These are phyloP conservation scores for Coemansia sp. DNA, from an alignment of 192 early-diverging fungal genomes.

Conservation along the genomic window DNA sequence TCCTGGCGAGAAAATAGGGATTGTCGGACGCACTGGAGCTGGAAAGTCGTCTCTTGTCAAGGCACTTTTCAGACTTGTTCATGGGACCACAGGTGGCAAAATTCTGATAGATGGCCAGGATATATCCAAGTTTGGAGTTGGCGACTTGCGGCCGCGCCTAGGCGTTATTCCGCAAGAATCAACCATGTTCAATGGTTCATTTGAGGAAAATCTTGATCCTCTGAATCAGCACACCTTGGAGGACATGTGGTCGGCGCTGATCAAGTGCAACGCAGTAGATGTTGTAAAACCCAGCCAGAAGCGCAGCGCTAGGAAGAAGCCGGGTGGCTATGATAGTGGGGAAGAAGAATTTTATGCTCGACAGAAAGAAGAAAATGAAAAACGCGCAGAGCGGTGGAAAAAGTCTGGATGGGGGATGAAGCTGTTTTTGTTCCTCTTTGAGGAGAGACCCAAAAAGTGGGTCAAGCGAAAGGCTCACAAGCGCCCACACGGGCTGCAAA, in stretches of 20 bases:
- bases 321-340: neutral
- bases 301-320: neutral
- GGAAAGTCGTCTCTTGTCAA: constrained; percentile 65
- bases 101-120: constrained; percentile 83
- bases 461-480: neutral
- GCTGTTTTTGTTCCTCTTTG: neutral
- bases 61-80: constrained; percentile 61
- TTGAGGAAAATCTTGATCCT: constrained; percentile 70
- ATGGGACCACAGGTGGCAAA: constrained; percentile 54
- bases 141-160: constrained; percentile 56
- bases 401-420: constrained; percentile 12
- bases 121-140: constrained; percentile 69
- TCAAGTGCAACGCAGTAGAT: constrained; percentile 19
- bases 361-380: neutral
- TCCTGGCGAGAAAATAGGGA: constrained; percentile 64
- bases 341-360: neutral
- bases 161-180: constrained; percentile 69
- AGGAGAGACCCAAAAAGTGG: neutral
- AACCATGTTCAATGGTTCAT: constrained; percentile 61
- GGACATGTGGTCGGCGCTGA: constrained; percentile 19
- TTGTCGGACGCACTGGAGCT: constrained; percentile 60
- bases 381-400: constrained; percentile 12
- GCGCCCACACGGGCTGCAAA: neutral
- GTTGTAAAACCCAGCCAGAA: neutral
- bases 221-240: constrained; percentile 34